Evolutionary conservation across 768 basidiomycete genomes (phyloP).

Genomic region (Exidia glandulosa): DNA sequence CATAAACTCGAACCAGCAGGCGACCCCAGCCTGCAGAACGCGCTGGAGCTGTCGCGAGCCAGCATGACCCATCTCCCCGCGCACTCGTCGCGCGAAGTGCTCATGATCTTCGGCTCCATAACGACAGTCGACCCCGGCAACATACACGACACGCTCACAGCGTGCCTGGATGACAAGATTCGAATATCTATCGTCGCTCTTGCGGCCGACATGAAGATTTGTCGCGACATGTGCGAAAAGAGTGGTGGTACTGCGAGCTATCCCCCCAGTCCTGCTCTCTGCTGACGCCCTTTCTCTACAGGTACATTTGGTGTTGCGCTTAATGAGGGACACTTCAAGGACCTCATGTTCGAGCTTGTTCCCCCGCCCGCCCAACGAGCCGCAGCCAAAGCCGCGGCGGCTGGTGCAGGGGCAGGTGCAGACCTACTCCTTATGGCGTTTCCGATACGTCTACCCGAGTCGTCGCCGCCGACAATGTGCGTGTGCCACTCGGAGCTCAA

Average conservation of each 20-base stretch:
- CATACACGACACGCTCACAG: conserved; percentile 88
- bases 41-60: conserved; percentile 90
- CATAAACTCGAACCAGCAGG: conserved; percentile 83
- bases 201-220: conserved; percentile 97
- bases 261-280: not conserved
- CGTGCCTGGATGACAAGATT: conserved; percentile 70
- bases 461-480: conserved; percentile 74
- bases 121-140: conserved; percentile 97
- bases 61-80: conserved; percentile 98
- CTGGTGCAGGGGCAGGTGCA: conserved; percentile 45
- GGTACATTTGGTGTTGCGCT: conserved; percentile 82
- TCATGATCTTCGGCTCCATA: conserved; percentile 88
- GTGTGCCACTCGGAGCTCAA: conserved; percentile 90
- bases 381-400: conserved; percentile 34
- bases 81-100: conserved; percentile 90
- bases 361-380: conserved; percentile 83
- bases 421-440: conserved; percentile 99
- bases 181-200: conserved; percentile 90
- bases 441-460: conserved; percentile 81
- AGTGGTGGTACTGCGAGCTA: conserved; percentile 81
- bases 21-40: conserved; percentile 93
- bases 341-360: conserved; percentile 88
- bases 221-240: conserved; percentile 80
- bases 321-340: conserved; percentile 95
- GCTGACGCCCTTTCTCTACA: conserved; percentile 14